A percentile compares a stretch with the other conserved stretches of the same genome.
Conservation (phyloP, 345 rosid genomes). For the Eucalyptus melliodora region DNA sequence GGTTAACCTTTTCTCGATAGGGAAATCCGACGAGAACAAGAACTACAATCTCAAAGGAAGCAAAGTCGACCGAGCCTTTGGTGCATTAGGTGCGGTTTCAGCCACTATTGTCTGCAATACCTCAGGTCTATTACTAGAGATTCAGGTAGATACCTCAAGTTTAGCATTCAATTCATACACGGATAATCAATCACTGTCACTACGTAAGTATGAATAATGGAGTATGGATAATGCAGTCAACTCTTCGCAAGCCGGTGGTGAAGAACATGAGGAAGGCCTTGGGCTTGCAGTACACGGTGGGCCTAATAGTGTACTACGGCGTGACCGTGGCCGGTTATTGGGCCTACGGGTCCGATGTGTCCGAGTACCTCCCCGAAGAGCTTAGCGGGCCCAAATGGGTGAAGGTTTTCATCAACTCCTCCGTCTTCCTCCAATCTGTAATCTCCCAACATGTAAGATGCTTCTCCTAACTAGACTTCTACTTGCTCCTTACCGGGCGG, state of each 20-base stretch:
- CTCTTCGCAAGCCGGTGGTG: conserved; percentile 10
- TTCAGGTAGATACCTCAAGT: background rate
- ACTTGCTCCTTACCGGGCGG: background rate
- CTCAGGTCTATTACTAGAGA: conserved; percentile 15
- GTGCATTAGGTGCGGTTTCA: conserved; percentile 8
- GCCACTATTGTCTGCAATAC: conserved; percentile 7
- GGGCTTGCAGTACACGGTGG: conserved; percentile 5
- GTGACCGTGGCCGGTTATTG: conserved; percentile 10
- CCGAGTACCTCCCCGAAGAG: conserved; percentile 9
- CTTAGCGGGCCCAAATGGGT: conserved; percentile 10
- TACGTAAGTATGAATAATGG: background rate
- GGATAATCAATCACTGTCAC: background rate
- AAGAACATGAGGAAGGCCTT: conserved; percentile 22
- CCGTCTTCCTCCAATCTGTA: conserved; percentile 9
- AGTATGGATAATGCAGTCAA: conserved; percentile 2
- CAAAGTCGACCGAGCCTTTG: background rate
- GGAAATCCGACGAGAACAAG: background rate
- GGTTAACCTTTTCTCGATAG: background rate
- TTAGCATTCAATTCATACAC: background rate
- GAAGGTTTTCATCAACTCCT: conserved; percentile 5
- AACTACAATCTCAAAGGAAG: conserved; percentile 7
- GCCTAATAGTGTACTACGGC: conserved; percentile 6
- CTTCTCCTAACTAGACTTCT: background rate
- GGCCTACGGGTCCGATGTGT: conserved; percentile 18
- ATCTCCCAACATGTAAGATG: conserved; percentile 14